These are phyloP conservation scores for Fraxinus nigra DNA, from an alignment of 305 asterid species.

Conservation along the genomic window DNA sequence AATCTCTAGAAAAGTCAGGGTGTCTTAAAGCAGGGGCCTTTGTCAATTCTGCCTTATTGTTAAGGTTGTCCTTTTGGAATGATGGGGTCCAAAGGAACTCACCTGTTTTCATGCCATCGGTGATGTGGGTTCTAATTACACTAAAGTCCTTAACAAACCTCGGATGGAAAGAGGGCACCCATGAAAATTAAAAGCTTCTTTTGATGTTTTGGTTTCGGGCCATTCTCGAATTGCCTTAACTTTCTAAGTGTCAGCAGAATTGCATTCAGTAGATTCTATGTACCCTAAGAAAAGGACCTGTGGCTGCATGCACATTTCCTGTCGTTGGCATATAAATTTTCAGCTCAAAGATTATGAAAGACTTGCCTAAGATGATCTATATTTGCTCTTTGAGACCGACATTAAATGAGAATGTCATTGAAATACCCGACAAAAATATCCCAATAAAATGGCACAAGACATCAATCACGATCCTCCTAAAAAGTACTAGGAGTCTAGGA, in stretches of 20 bases:
- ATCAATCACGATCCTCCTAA: background rate
- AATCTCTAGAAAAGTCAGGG: background rate
- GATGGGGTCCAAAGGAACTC: background rate
- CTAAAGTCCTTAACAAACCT: background rate
- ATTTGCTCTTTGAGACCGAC: background rate
- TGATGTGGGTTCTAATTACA: background rate
- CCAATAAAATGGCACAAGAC: background rate
- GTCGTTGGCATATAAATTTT: background rate
- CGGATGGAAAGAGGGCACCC: background rate
- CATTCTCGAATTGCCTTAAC: background rate
- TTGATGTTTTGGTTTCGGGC: background rate
- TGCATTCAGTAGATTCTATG: background rate
- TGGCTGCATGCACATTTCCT: background rate
- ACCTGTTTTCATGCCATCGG: background rate
- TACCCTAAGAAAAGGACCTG: background rate
- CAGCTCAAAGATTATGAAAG: background rate
- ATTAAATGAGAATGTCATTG: background rate
- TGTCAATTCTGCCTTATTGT: background rate
- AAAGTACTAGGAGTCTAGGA: background rate
- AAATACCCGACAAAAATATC: background rate
- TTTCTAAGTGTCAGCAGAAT: background rate
- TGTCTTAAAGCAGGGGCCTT: background rate
- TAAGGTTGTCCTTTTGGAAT: background rate
- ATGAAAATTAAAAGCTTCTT: background rate
- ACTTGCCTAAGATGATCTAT: background rate